These are phyloP conservation scores for Tuber aestivum DNA, from an alignment of 495 filamentous ascomycete species.

Conservation along the genomic window DNA sequence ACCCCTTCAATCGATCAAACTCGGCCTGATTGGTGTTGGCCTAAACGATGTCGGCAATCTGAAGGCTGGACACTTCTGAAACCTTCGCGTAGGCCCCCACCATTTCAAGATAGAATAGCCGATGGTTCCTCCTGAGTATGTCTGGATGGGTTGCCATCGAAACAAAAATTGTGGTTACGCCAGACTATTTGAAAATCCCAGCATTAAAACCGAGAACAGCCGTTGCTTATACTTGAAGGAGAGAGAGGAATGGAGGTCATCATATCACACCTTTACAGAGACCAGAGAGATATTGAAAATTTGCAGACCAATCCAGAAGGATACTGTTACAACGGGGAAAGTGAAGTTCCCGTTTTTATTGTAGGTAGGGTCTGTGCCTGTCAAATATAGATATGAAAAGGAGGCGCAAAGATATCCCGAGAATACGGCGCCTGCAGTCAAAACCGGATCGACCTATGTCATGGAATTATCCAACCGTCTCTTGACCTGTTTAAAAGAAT, in stretches of 20 bases:
- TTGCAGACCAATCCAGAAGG: conserved; percentile 79
- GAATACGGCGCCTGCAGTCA: conserved; percentile 88
- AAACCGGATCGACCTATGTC: conserved; percentile 65
- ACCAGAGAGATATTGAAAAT: conserved; percentile 83
- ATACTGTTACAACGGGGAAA: conserved; percentile 71
- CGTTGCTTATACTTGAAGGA: background rate
- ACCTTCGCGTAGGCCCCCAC: conserved; percentile 56
- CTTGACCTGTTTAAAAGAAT: background rate
- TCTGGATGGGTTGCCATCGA: conserved; percentile 85
- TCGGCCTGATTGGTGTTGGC: background rate
- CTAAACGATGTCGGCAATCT: background rate
- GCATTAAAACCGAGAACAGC: background rate
- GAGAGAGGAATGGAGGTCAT: conserved; percentile 30
- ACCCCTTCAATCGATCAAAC: background rate
- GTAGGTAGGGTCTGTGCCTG: conserved; percentile 71
- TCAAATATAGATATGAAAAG: conserved; percentile 75
- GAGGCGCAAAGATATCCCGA: conserved; percentile 71
- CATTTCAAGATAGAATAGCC: conserved; percentile 70
- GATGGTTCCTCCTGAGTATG: conserved; percentile 73
- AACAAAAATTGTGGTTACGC: conserved; percentile 77
- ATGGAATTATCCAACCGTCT: background rate
- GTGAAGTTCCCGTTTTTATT: conserved; percentile 59
- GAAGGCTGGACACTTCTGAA: background rate
- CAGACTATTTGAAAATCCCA: conserved; percentile 43
- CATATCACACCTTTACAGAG: conserved; percentile 61